These are phyloP conservation scores for Metschnikowia rubicola DNA, from an alignment of 805 yeast genomes.

Conservation along the genomic window DNA sequence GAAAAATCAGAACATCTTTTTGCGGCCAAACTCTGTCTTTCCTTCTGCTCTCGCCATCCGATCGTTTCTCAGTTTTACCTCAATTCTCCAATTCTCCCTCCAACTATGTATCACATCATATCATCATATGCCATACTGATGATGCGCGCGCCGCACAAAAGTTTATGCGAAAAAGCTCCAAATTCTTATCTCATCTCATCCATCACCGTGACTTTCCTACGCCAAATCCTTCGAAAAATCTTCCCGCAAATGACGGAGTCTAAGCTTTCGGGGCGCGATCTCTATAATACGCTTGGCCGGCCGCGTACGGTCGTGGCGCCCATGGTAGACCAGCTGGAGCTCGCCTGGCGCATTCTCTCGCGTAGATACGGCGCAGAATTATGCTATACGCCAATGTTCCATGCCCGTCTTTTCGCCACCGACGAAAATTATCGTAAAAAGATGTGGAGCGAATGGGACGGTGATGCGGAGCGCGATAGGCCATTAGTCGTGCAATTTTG, in stretches of 20 bases:
- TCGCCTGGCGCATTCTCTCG: constrained; percentile 90
- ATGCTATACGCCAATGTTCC: constrained; percentile 96
- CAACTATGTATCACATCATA: too few relatives aligned
- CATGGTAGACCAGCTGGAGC: constrained; percentile 96
- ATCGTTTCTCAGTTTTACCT: too few relatives aligned
- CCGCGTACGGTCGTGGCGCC: constrained; percentile 94
- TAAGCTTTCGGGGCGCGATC: constrained; percentile 54
- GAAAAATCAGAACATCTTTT: too few relatives aligned
- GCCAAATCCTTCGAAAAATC: background rate
- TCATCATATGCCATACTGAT: too few relatives aligned
- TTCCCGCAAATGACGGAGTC: constrained; percentile 14
- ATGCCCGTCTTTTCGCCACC: constrained; percentile 85
- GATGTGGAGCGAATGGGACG: constrained; percentile 72
- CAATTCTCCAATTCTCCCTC: too few relatives aligned
- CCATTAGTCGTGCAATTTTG: constrained; percentile 94
- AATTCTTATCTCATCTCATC: constrained; percentile 2
- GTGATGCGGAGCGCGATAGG: constrained; percentile 63
- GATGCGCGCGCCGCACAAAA: too few relatives aligned
- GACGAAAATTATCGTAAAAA: constrained; percentile 75
- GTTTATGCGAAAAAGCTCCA: background rate
- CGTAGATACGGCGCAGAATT: constrained; percentile 88
- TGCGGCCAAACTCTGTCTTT: too few relatives aligned
- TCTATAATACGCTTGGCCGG: constrained; percentile 63
- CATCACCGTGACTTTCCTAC: constrained; percentile 4
- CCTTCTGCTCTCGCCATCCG: too few relatives aligned